Percentiles rank a stretch among this genome's conserved stretches.
Conservation (phyloP, 176 grass and related monocot genomes). For the Olyra latifolia region DNA sequence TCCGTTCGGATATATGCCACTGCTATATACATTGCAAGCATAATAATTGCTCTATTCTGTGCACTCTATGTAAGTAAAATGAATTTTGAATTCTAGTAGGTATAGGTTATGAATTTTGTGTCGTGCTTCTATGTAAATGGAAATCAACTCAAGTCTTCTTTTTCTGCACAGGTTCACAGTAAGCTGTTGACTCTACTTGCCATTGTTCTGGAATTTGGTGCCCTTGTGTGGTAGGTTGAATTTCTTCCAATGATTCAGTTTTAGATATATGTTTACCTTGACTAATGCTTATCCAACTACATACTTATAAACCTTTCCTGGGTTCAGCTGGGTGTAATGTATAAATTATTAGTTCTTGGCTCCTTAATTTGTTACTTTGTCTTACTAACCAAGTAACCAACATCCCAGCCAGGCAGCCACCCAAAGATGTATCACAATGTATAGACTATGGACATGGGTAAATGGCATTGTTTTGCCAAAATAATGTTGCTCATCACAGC, state of each 20-base stretch:
- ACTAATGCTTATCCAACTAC: neutral
- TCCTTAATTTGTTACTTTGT: neutral
- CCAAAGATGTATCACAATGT: neutral
- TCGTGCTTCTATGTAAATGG: neutral
- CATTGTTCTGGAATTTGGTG: constrained; percentile 89
- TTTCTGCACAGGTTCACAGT: constrained; percentile 73
- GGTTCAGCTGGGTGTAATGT: neutral
- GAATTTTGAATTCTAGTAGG: neutral
- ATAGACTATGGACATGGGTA: neutral
- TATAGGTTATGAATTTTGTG: constrained; percentile 28
- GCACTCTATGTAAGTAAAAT: constrained; percentile 85
- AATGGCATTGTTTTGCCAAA: neutral
- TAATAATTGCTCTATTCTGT: constrained; percentile 86
- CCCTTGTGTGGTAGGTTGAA: constrained; percentile 81
- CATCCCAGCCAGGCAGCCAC: neutral
- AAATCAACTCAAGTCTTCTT: constrained; percentile 4
- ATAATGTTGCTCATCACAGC: neutral
- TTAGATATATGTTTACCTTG: constrained; percentile 9
- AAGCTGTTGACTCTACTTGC: constrained; percentile 91
- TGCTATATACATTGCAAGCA: constrained; percentile 90
- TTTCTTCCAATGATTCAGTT: constrained; percentile 2
- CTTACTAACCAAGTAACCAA: neutral
- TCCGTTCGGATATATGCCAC: constrained; percentile 97
- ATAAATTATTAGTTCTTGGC: neutral
- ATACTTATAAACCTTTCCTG: neutral